Evolutionary conservation across 1,139 yeast genomes (phyloP).

Genomic region (Candida sanyaensis): DNA sequence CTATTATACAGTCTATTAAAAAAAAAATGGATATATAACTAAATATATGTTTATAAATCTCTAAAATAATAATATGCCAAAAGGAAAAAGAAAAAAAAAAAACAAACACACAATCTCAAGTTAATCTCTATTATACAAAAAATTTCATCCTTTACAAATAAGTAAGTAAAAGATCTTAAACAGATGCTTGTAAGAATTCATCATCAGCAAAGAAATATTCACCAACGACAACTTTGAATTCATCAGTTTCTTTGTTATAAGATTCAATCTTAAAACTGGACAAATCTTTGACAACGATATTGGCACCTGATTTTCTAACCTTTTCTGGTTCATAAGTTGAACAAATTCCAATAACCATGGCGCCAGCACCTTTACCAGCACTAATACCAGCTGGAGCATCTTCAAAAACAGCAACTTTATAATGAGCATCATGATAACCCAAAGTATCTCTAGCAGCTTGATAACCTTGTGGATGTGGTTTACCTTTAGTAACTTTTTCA

Average conservation of each 20-base stretch:
- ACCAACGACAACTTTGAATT: slow-evolving; percentile 45
- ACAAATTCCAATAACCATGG: slow-evolving; percentile 79
- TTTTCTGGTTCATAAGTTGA: slow-evolving; percentile 72
- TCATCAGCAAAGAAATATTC: slow-evolving; percentile 51
- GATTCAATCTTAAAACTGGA: slow-evolving; percentile 46
- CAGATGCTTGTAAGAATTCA: slow-evolving; percentile 34
- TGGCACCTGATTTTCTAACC: slow-evolving; percentile 76
- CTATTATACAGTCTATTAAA: not conserved
- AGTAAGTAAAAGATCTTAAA: slow-evolving; percentile 7
- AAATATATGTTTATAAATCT: not conserved
- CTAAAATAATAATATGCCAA: no score
- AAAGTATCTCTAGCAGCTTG: slow-evolving; percentile 61
- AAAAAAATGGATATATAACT: not conserved
- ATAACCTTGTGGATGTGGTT: slow-evolving; percentile 87
- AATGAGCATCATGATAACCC: slow-evolving; percentile 46
- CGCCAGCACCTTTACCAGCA: slow-evolving; percentile 86
- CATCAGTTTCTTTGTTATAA: slow-evolving; percentile 47
- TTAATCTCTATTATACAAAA: slow-evolving; percentile 3
- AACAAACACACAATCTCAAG: not conserved
- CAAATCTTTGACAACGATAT: slow-evolving; percentile 75
- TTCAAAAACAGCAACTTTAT: slow-evolving; percentile 72
- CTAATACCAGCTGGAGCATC: slow-evolving; percentile 88
- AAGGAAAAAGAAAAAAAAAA: not conserved
- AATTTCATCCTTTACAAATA: not conserved
- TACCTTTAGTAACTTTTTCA: slow-evolving; percentile 73